A percentile compares a stretch with the other conserved stretches of the same genome.
Conservation (phyloP, 2,329 filamentous ascomycete species). For the Pseudopyricularia javanii region DNA sequence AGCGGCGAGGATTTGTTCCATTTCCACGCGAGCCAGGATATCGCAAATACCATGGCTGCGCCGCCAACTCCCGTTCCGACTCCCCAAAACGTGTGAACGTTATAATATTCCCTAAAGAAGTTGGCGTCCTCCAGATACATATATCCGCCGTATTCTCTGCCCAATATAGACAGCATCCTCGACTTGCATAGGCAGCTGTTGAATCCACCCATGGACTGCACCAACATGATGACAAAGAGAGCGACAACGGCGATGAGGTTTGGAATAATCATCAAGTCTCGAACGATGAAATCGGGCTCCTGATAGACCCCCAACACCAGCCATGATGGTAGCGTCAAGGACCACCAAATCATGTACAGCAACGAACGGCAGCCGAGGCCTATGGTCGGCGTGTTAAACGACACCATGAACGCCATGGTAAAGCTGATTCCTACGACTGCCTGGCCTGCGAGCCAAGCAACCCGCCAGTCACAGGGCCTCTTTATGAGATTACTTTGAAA, state of each 20-base stretch:
- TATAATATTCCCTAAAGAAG: background rate
- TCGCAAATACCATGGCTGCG: background rate
- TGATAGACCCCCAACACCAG: background rate
- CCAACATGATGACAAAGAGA: background rate
- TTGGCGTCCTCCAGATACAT: background rate
- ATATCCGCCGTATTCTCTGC: background rate
- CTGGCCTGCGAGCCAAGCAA: background rate
- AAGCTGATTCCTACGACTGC: background rate
- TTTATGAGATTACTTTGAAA: background rate
- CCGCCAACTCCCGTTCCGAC: background rate
- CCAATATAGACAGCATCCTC: background rate
- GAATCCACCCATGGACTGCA: background rate
- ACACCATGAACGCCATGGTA: background rate
- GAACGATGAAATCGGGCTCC: background rate
- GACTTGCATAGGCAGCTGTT: background rate
- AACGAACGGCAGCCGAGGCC: background rate
- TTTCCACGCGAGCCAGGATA: background rate
- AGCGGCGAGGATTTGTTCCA: background rate
- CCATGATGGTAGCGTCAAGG: background rate
- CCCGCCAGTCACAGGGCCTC: background rate
- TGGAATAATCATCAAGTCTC: background rate
- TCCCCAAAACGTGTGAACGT: background rate
- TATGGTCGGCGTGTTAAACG: background rate
- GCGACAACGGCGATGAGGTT: background rate
- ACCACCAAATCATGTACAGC: background rate